phyloP scores from a whole-genome alignment of 495 filamentous ascomycete genomes.

The Bacidia gigantensis region DNA sequence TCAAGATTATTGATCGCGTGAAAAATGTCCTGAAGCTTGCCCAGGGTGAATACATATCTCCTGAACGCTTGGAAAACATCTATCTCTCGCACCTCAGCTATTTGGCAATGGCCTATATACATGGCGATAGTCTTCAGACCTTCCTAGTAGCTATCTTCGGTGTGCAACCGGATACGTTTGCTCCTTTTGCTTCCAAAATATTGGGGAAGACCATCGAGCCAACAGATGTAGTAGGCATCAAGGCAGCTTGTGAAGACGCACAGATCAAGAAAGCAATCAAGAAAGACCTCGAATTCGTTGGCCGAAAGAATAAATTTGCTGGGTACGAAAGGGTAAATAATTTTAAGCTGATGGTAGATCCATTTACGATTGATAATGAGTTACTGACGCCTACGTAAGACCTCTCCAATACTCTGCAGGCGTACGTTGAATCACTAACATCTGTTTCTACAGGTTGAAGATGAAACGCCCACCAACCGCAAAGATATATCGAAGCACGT shows the following conservation, averaged over 20 bases:
- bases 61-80: constrained; percentile 91
- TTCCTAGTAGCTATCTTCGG: constrained; percentile 81
- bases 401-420: background rate
- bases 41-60: constrained; percentile 96
- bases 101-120: constrained; percentile 70
- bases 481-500: constrained; percentile 55
- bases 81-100: constrained; percentile 67
- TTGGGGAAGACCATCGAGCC: constrained; percentile 49
- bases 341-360: constrained; percentile 64
- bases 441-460: constrained; percentile 54
- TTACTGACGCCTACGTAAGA: constrained; percentile 93
- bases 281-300: constrained; percentile 67
- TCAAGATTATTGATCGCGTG: constrained; percentile 86
- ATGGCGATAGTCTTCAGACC: constrained; percentile 77
- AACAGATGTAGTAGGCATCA: constrained; percentile 52
- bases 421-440: constrained; percentile 19
- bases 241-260: constrained; percentile 47
- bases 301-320: constrained; percentile 74
- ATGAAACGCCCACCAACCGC: constrained; percentile 84
- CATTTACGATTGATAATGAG: constrained; percentile 90
- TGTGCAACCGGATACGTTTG: constrained; percentile 67
- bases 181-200: constrained; percentile 60
- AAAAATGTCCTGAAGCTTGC: constrained; percentile 98
- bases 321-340: constrained; percentile 75
- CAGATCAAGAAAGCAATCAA: constrained; percentile 61